Percentiles rank a stretch among this genome's conserved stretches.
Evolutionary conservation across 2,329 filamentous ascomycete genomes (phyloP).

Genomic region (Sporothrix schenckii): DNA sequence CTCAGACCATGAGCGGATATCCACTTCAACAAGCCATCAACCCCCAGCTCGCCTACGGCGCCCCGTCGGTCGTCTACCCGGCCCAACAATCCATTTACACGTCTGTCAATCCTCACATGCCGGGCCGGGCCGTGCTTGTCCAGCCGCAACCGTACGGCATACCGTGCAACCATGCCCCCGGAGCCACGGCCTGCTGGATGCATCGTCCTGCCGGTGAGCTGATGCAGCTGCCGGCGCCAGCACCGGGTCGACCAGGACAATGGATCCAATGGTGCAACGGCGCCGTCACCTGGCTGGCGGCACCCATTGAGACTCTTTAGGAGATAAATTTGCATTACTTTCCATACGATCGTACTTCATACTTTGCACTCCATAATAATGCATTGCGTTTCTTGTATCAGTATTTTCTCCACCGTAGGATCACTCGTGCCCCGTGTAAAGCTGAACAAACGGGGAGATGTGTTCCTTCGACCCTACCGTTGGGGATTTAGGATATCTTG

Average conservation of each 20-base stretch:
- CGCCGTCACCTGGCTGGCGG: conserved; percentile 17
- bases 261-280: conserved; percentile 32
- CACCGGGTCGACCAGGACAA: conserved; percentile 30
- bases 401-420: not conserved
- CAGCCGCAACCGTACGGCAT: not conserved
- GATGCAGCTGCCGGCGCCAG: conserved; percentile 26
- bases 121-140: not conserved
- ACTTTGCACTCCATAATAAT: not conserved
- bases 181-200: conserved; percentile 32
- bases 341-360: not conserved
- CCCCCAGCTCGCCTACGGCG: not conserved
- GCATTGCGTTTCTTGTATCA: not conserved
- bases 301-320: conserved; percentile 4
- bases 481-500: not conserved
- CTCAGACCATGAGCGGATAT: not conserved
- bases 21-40: not conserved
- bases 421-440: conserved; percentile 46
- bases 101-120: not conserved
- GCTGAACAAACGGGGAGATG: conserved; percentile 10
- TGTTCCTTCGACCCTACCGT: conserved; percentile 10
- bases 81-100: not conserved
- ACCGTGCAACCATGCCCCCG: not conserved
- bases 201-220: conserved; percentile 28
- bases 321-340: not conserved
- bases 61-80: conserved; percentile 2